Evolutionary conservation across 1,284 basidiomycete species (phyloP).

Genomic region (Leccinum insolens): DNA sequence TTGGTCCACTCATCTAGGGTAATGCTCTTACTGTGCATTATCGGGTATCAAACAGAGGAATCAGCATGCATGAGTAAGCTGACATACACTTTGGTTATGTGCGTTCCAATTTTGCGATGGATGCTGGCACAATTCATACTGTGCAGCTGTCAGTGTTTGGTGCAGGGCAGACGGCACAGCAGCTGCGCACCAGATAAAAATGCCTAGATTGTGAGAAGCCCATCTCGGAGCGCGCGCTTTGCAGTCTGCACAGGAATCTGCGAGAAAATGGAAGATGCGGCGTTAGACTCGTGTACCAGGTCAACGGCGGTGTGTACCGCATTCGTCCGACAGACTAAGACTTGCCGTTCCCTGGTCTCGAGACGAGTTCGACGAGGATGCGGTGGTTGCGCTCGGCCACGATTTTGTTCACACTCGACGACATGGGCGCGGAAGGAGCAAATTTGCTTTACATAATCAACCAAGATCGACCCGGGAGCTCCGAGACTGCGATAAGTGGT

Average conservation of each 20-base stretch:
- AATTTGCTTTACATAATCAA: conserved; percentile 23
- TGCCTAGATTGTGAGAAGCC: conserved; percentile 81
- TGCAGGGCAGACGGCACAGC: conserved; percentile 1
- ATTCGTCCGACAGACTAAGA: conserved; percentile 18
- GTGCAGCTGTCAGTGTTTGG: conserved; percentile 13
- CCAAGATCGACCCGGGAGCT: conserved; percentile 18
- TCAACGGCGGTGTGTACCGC: conserved; percentile 3
- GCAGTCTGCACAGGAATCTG: conserved; percentile 86
- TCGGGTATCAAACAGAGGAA: conserved; percentile 6
- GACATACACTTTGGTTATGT: conserved; percentile 81
- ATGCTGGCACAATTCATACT: conserved; percentile 84
- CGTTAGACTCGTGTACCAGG: conserved; percentile 5
- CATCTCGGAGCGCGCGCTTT: conserved; percentile 77
- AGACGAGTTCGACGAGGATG: conserved; percentile 63
- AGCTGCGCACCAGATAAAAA: conserved; percentile 71
- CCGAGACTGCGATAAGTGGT: background rate
- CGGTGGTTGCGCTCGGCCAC: conserved; percentile 71
- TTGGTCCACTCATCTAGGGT: conserved; percentile 84
- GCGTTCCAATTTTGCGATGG: conserved; percentile 88
- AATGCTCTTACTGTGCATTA: conserved; percentile 69
- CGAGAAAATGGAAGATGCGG: conserved; percentile 1
- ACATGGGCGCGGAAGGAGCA: conserved; percentile 30
- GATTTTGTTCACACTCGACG: conserved; percentile 51
- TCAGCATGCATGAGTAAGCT: conserved; percentile 5
- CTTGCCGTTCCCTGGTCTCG: conserved; percentile 75